Evolutionary conservation across 139 green algal genomes (phyloP).

Genomic region (Penium margaritaceum): DNA sequence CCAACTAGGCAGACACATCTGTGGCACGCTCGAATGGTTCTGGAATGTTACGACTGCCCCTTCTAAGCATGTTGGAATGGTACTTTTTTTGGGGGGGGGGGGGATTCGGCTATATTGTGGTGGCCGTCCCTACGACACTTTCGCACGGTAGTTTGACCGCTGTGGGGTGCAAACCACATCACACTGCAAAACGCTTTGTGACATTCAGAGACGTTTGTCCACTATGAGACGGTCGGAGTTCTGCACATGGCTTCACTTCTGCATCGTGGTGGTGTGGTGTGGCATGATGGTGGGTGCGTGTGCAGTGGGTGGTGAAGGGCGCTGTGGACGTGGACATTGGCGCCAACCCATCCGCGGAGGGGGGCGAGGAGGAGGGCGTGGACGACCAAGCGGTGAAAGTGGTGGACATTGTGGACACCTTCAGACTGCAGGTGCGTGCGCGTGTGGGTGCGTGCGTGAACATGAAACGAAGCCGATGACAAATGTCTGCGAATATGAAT

Average conservation of each 20-base stretch:
- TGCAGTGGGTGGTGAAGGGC: constrained; percentile 53
- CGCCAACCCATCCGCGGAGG: constrained; percentile 59
- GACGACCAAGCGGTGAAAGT: constrained; percentile 48
- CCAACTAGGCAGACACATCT: too few relatives aligned
- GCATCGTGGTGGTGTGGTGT: neutral
- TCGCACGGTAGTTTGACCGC: too few relatives aligned
- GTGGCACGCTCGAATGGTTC: too few relatives aligned
- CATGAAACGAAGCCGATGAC: too few relatives aligned
- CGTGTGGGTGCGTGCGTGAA: too few relatives aligned
- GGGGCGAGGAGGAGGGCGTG: constrained; percentile 50
- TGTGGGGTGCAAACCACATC: too few relatives aligned
- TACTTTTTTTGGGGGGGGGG: too few relatives aligned
- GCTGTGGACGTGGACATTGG: constrained; percentile 59
- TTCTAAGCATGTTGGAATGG: too few relatives aligned
- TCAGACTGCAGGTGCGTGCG: constrained; percentile 49
- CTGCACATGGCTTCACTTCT: neutral
- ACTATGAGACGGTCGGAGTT: neutral
- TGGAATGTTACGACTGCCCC: too few relatives aligned
- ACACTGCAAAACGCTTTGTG: neutral
- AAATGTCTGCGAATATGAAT: too few relatives aligned
- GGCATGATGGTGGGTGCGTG: neutral
- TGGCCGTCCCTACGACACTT: too few relatives aligned
- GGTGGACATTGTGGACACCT: constrained; percentile 58
- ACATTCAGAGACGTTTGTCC: neutral
- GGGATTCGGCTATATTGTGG: too few relatives aligned